These are phyloP conservation scores for Emmonsia crescens DNA, from an alignment of 2,329 filamentous ascomycete genomes.

Conservation along the genomic window DNA sequence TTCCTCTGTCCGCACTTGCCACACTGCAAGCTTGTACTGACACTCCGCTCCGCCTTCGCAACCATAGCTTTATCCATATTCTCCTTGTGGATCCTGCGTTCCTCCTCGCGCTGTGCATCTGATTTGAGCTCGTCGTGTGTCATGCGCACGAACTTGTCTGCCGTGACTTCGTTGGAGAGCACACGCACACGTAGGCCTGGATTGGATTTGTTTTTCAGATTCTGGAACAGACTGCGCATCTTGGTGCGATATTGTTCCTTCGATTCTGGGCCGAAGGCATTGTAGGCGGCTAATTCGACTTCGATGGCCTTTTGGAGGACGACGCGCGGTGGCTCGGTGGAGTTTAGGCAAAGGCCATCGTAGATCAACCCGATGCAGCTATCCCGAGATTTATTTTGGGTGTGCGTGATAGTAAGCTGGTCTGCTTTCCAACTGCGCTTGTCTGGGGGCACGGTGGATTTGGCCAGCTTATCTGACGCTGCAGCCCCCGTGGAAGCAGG, in stretches of 20 bases:
- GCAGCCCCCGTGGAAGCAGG: slow-evolving; percentile 33
- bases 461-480: slow-evolving; percentile 41
- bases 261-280: slow-evolving; percentile 57
- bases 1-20: slow-evolving; percentile 86
- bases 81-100: slow-evolving; percentile 68
- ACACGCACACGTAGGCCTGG: slow-evolving; percentile 64
- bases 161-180: slow-evolving; percentile 58
- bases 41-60: slow-evolving; percentile 79
- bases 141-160: slow-evolving; percentile 74
- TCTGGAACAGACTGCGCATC: slow-evolving; percentile 85
- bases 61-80: slow-evolving; percentile 98
- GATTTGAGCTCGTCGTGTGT: slow-evolving; percentile 84
- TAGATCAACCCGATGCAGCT: slow-evolving; percentile 85
- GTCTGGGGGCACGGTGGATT: slow-evolving; percentile 50
- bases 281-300: slow-evolving; percentile 67
- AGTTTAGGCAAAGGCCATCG: slow-evolving; percentile 73
- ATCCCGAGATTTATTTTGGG: slow-evolving; percentile 63
- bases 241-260: slow-evolving; percentile 70
- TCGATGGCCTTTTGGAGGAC: slow-evolving; percentile 58
- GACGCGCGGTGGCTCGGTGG: slow-evolving; percentile 46
- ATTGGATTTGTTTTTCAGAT: slow-evolving; percentile 89
- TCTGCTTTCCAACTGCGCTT: slow-evolving; percentile 78
- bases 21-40: slow-evolving; percentile 79
- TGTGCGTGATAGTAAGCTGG: slow-evolving; percentile 65
- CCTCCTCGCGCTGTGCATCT: slow-evolving; percentile 64